These are phyloP conservation scores for Pichia sp. DNA, from an alignment of 1,139 yeast genomes.

Conservation along the genomic window DNA sequence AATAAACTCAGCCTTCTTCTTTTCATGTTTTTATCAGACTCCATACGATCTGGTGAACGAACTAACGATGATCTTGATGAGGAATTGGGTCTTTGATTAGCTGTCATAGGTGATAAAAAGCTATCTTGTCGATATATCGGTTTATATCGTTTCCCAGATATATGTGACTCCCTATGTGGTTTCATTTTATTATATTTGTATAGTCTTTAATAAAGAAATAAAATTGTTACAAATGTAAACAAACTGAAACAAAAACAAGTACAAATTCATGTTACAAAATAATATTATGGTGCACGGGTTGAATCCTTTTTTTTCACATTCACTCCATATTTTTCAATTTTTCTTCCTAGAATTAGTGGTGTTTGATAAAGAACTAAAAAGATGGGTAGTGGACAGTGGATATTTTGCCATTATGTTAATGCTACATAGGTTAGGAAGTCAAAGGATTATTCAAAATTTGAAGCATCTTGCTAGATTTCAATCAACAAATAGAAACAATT, in stretches of 20 bases:
- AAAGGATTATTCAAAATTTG: background rate
- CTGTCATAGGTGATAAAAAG: conserved; percentile 10
- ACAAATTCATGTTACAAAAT: background rate
- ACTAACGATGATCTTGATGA: conserved; percentile 4
- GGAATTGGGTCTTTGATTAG: conserved; percentile 4
- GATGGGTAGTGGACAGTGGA: too few relatives aligned
- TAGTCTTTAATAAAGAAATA: background rate
- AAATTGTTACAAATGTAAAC: background rate
- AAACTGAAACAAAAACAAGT: background rate
- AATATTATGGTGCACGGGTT: background rate
- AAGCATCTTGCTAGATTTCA: background rate
- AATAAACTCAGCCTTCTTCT: conserved; percentile 25
- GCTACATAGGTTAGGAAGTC: background rate
- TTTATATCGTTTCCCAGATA: background rate
- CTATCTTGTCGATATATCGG: conserved; percentile 11
- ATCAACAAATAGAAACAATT: background rate
- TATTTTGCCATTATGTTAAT: background rate
- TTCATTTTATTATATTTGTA: background rate
- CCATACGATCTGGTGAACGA: conserved; percentile 10
- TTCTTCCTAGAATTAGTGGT: too few relatives aligned
- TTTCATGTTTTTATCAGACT: conserved; percentile 11
- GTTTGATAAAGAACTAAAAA: too few relatives aligned
- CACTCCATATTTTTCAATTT: too few relatives aligned
- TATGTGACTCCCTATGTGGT: conserved; percentile 1
- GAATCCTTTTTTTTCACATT: too few relatives aligned